phyloP scores from a whole-genome alignment of 768 basidiomycete species.

The Leccinum uliginosum region DNA sequence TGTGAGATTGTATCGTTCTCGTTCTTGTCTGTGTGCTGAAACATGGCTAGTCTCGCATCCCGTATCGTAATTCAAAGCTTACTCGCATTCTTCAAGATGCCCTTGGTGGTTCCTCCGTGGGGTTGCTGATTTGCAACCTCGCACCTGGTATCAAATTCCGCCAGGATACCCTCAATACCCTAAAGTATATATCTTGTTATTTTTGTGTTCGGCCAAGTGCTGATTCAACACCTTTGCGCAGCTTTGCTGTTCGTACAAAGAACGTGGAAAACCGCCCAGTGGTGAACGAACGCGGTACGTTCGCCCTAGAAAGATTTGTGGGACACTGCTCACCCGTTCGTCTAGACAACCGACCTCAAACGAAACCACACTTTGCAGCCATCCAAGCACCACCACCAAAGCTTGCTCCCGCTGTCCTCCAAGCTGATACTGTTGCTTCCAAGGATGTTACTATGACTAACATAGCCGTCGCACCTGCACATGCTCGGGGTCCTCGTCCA shows the following conservation, averaged over 20 bases:
- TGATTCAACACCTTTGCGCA: slow-evolving; percentile 22
- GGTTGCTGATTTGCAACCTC: slow-evolving; percentile 81
- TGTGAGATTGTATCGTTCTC: slow-evolving; percentile 30
- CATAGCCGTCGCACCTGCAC: slow-evolving; percentile 6
- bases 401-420: slow-evolving; percentile 45
- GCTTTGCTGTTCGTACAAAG: slow-evolving; percentile 82
- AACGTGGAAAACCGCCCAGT: slow-evolving; percentile 81
- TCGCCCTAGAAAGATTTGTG: background rate
- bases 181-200: slow-evolving; percentile 55
- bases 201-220: background rate
- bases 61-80: slow-evolving; percentile 86
- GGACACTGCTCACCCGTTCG: background rate
- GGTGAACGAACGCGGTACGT: slow-evolving; percentile 70
- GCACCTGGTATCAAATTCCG: slow-evolving; percentile 80
- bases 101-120: slow-evolving; percentile 75
- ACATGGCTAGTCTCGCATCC: slow-evolving; percentile 59
- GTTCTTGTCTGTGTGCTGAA: slow-evolving; percentile 6
- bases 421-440: slow-evolving; percentile 34
- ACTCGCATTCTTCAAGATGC: slow-evolving; percentile 90
- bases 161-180: slow-evolving; percentile 84
- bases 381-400: slow-evolving; percentile 42
- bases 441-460: slow-evolving; percentile 6
- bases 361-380: slow-evolving; percentile 66
- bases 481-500: slow-evolving; percentile 25
- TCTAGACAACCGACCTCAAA: slow-evolving; percentile 53